Percentiles rank a stretch among this genome's conserved stretches.
These are phyloP conservation scores for Vigna mungo DNA, from an alignment of 306 rosid species.

Conservation along the genomic window DNA sequence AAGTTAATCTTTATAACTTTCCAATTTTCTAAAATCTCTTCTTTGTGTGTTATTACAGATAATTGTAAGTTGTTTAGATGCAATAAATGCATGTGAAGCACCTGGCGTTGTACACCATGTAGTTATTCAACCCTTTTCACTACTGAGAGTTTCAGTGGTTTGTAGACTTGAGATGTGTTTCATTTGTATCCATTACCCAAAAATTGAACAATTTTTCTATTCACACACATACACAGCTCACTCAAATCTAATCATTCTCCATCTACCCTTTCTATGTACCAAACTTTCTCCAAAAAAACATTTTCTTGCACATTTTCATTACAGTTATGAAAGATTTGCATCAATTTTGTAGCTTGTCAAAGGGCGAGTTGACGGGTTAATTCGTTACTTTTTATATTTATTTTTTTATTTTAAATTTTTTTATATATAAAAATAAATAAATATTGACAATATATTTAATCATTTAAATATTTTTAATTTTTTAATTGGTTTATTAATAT, in stretches of 20 bases:
- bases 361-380: too few relatives aligned
- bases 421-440: too few relatives aligned
- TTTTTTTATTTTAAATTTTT: too few relatives aligned
- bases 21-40: background rate
- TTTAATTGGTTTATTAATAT: too few relatives aligned
- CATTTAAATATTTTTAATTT: too few relatives aligned
- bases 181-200: background rate
- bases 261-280: background rate
- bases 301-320: background rate
- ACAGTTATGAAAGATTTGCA: too few relatives aligned
- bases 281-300: background rate
- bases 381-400: too few relatives aligned
- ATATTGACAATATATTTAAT: too few relatives aligned
- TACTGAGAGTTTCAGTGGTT: background rate
- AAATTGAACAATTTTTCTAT: background rate
- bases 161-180: background rate
- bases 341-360: too few relatives aligned
- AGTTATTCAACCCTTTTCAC: background rate
- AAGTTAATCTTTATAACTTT: background rate
- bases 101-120: too few relatives aligned
- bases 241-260: background rate
- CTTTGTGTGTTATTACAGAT: background rate
- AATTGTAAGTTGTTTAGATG: background rate
- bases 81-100: background rate
- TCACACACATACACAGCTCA: background rate